Evolutionary conservation across 441 rosid species (phyloP), one percentile per base, ranked within the genome.

Genomic region (Eruca vesicaria): DNA sequence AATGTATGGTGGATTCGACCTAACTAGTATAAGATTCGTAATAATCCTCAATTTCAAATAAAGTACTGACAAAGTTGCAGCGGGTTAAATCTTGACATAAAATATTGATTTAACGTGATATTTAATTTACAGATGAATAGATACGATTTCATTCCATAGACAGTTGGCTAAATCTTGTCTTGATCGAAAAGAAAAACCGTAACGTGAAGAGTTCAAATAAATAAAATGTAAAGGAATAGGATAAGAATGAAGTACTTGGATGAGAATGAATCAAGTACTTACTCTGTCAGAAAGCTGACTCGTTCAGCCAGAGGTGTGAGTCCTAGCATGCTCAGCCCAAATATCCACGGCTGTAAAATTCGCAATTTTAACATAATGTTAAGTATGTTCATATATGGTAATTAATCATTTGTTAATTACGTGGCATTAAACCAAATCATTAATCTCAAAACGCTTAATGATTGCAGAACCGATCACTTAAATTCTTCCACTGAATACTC

Each of bases 211-310:
- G 35, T 31, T 66, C 43, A 61, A 68, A 56, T 8, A 18, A 32
- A 35, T 6, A n/a, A 56, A 36, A 69, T 36, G 15, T 23, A 57
- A 43, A 43, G 11, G 28, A 16, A 63, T 62, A 29, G 19, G 45
- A 75, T 9, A 19, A 69, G 63, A 60, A 5, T 53, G 21, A 14
- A 7, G 4, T 5, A 21, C 48, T 12, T 9, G 58, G 59, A 71
- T 16, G 33, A 38, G 29, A 16, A 60, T 60, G 48, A 14, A 23
- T 11, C 4, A 3, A 15, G 31, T 21, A 77, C 92, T 81, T 78
- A 86, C 92, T 88, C 92, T 2, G 90, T 88, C 63, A 88, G 79
- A 79, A 88, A 88, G 85, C 92, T 88, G 79, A 88, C 88, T 48
- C 89, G 84, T 73, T 88, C 92, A 28, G 92, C 92, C 8, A 88